Evolutionary conservation across 2,329 filamentous ascomycete species (phyloP).

Genomic region (Aspergillus aculeatus): DNA sequence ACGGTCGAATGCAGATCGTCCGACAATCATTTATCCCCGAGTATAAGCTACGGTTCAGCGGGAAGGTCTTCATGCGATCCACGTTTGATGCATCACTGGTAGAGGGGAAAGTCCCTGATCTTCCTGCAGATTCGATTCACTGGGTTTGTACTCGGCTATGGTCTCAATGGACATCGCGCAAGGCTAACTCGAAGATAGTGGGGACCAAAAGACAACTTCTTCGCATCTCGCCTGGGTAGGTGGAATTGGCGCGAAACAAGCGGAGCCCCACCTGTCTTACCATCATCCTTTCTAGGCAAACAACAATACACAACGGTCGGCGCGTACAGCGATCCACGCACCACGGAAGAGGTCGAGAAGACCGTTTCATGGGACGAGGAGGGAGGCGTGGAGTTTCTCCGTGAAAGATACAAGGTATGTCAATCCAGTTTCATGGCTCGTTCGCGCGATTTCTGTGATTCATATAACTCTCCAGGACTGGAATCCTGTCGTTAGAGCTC

Average conservation of each 20-base stretch:
- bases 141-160: constrained; percentile 20
- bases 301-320: constrained; percentile 46
- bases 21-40: constrained; percentile 45
- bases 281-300: constrained; percentile 17
- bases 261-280: background rate
- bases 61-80: constrained; percentile 47
- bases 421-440: constrained; percentile 16
- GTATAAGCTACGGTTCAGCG: constrained; percentile 43
- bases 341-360: constrained; percentile 36
- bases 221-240: constrained; percentile 45
- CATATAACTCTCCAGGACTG: constrained; percentile 32
- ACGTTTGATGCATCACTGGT: constrained; percentile 47
- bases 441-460: too few relatives aligned
- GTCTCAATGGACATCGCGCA: background rate
- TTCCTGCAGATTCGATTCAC: constrained; percentile 46
- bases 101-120: constrained; percentile 35
- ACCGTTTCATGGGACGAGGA: constrained; percentile 42
- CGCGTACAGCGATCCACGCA: constrained; percentile 39
- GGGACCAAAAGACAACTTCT: constrained; percentile 45
- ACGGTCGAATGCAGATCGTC: constrained; percentile 18
- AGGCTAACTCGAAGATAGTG: constrained; percentile 26
- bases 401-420: constrained; percentile 29
- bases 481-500: constrained; percentile 42
- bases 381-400: constrained; percentile 38
- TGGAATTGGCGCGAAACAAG: background rate